These are phyloP conservation scores for Boletus insuetus DNA, from an alignment of 768 basidiomycete genomes.

Conservation along the genomic window DNA sequence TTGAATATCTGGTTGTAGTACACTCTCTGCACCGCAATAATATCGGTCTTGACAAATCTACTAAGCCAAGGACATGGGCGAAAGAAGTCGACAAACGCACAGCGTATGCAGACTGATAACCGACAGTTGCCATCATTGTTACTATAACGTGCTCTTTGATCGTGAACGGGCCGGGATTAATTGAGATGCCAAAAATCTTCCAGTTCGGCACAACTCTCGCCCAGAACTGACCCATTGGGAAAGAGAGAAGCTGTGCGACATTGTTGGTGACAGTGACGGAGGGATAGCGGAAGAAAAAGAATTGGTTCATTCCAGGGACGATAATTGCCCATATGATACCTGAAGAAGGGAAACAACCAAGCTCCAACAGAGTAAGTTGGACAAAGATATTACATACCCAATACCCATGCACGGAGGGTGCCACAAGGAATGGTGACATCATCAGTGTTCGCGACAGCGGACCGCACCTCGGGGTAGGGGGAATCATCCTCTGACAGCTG, in stretches of 20 bases:
- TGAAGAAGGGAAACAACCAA: not conserved
- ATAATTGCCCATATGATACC: constrained; percentile 54
- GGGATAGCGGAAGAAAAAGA: constrained; percentile 73
- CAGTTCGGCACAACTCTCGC: constrained; percentile 51
- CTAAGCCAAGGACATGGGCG: not conserved
- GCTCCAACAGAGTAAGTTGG: not conserved
- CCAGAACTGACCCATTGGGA: constrained; percentile 66
- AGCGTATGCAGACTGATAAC: constrained; percentile 26
- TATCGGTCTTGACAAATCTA: constrained; percentile 47
- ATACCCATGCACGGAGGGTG: constrained; percentile 58
- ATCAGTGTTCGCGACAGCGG: constrained; percentile 73
- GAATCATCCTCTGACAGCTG: constrained; percentile 59
- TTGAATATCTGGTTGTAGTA: constrained; percentile 59
- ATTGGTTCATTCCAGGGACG: constrained; percentile 74
- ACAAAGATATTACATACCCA: constrained; percentile 35
- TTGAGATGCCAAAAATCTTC: constrained; percentile 51
- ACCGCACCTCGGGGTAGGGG: constrained; percentile 81
- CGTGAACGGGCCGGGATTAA: constrained; percentile 77
- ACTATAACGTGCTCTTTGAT: constrained; percentile 76
- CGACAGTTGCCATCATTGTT: constrained; percentile 63
- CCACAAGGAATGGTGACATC: constrained; percentile 62
- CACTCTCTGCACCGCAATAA: constrained; percentile 69
- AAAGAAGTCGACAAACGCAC: constrained; percentile 8
- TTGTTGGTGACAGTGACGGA: constrained; percentile 42
- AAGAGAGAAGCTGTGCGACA: constrained; percentile 71